Evolutionary conservation across 192 early-diverging fungal genomes (phyloP), one percentile per base, ranked within the genome.

Genomic region (Globomyces pollinis-pini): DNA sequence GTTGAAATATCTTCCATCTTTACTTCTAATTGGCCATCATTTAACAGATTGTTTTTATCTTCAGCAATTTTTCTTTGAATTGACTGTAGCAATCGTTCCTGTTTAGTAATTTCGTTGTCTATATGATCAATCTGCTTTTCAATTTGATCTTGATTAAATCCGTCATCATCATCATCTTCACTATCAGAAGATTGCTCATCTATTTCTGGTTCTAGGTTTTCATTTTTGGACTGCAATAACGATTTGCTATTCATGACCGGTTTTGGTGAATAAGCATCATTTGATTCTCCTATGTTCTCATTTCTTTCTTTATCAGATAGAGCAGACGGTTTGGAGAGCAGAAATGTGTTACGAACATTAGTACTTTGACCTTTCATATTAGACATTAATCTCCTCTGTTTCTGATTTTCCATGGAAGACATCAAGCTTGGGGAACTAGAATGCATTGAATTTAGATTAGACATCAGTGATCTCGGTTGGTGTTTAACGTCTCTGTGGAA

Each of bases 71-170:
- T 65, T 58, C 26, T 29, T 42, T 61, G 50, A 15, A 21, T 49
- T n/a, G 8, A 55, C 15, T 7, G 23, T 9, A 59, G 30, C 36
- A 30, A 8, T 7, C 49, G 43, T 26, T 59, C 58, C 11, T 30
- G 16, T 0, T 23, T 32, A 20, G 58, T 49, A 59, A 59, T 59
- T 23, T 59, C 58, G 16, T 50, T 51, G 5, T 59, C 58, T 11
- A 59, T 43, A 9, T 29, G 32, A 44, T 67, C 65, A 35, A 59
- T 59, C 50, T 51, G 36, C 20, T 24, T 51, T 36, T 64, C 65
- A 21, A 64, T 57, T 16, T 44, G 51, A 9, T 65, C 65, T 18
- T 58, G 43, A 24, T 65, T 53, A 24, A 59, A 55, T 0, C 18
- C 23, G 34, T 63, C 64, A 31, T 57, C 62, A 16, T 39, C 33